Conservation (phyloP, 495 filamentous ascomycete genomes). For the Ramalina peruviana region DNA sequence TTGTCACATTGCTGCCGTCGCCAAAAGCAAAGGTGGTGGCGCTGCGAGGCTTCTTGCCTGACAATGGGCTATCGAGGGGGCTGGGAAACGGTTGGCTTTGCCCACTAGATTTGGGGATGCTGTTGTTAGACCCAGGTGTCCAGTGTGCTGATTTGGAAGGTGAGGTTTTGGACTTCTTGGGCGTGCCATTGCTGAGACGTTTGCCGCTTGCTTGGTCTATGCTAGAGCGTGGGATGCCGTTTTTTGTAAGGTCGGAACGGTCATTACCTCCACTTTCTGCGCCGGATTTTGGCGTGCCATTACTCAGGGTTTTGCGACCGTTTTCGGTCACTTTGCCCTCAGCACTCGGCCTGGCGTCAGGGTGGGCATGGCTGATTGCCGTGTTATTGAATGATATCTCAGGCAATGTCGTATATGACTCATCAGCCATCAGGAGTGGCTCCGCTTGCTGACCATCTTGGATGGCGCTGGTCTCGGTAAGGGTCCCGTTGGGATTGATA, state of each 20-base stretch:
- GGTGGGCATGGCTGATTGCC: background rate
- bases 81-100: background rate
- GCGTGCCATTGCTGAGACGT: too few species aligned
- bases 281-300: background rate
- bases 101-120: background rate
- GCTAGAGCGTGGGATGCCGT: background rate
- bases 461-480: slow-evolving; percentile 6
- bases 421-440: background rate
- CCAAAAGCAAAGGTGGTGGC: background rate
- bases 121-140: background rate
- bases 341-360: background rate
- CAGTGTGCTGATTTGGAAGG: background rate
- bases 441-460: slow-evolving; percentile 15
- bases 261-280: background rate
- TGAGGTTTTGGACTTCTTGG: too few species aligned
- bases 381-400: background rate
- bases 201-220: too few species aligned
- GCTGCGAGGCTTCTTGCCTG: background rate
- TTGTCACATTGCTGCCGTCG: background rate
- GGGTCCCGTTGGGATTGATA: slow-evolving; percentile 13
- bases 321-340: background rate
- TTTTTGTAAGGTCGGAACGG: background rate
- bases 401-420: background rate
- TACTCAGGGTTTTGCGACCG: background rate
- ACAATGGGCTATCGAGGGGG: background rate